Percentiles rank a stretch among this genome's conserved stretches.
Evolutionary conservation across 192 early-diverging fungal genomes (phyloP).

Genomic region (Coemansia sp.): DNA sequence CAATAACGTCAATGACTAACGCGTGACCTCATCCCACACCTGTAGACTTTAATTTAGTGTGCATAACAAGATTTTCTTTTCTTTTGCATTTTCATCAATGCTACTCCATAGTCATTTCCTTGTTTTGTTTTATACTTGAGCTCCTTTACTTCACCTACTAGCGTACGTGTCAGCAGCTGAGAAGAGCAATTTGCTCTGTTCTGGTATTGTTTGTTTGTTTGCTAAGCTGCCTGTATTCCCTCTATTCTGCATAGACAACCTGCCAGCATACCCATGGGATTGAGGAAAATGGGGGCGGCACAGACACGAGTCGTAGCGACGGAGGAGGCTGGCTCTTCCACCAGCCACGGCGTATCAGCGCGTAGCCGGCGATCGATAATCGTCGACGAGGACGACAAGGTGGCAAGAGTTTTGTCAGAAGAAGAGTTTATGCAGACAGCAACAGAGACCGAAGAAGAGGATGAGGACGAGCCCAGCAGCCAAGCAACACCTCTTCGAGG

Average conservation of each 20-base stretch:
- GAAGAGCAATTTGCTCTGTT: too few relatives aligned
- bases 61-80: not conserved
- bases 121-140: not conserved
- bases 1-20: too few relatives aligned
- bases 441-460: not conserved
- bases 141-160: not conserved
- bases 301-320: not conserved
- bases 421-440: not conserved
- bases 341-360: not conserved
- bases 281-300: slow-evolving; percentile 1
- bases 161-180: too few relatives aligned
- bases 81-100: not conserved
- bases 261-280: not conserved
- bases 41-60: too few relatives aligned
- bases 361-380: slow-evolving; percentile 3
- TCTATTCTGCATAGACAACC: not conserved
- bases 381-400: not conserved
- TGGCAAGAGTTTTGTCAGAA: not conserved
- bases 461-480: not conserved
- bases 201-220: not conserved
- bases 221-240: not conserved
- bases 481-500: not conserved
- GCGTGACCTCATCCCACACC: too few relatives aligned
- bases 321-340: not conserved
- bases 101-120: not conserved